Conservation (phyloP, 2,329 filamentous ascomycete genomes). For the Peltaster fructicola region DNA sequence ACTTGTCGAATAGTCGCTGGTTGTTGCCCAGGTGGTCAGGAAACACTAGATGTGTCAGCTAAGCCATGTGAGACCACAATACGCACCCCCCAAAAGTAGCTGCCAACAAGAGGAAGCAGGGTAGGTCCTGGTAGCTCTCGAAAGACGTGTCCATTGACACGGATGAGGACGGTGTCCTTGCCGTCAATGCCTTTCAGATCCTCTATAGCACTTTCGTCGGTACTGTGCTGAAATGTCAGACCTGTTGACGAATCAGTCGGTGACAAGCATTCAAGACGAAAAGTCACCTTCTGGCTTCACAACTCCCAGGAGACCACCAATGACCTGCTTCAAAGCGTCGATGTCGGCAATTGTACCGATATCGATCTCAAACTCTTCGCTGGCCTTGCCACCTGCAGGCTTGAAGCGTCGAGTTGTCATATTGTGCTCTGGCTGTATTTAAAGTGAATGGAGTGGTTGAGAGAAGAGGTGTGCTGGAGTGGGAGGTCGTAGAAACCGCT, state of each 20-base stretch:
- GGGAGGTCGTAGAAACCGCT: too few species aligned
- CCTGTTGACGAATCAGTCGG: constrained; percentile 4
- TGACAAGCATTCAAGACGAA: not conserved
- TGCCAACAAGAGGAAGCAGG: constrained; percentile 21
- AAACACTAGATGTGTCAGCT: constrained; percentile 21
- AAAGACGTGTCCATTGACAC: constrained; percentile 32
- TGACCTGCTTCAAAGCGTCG: constrained; percentile 11
- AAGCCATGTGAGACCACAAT: too few species aligned
- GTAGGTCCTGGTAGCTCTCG: constrained; percentile 24
- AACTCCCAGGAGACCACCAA: constrained; percentile 15
- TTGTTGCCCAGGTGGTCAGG: constrained; percentile 27
- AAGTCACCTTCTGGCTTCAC: constrained; percentile 13
- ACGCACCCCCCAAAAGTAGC: too few species aligned
- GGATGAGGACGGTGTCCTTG: constrained; percentile 19
- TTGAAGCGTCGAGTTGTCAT: constrained; percentile 12
- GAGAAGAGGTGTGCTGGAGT: too few species aligned
- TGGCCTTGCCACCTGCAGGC: constrained; percentile 12
- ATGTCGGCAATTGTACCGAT: constrained; percentile 10
- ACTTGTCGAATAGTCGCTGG: constrained; percentile 22
- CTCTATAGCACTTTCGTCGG: constrained; percentile 2
- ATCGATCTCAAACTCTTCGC: constrained; percentile 9
- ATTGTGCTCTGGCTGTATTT: too few species aligned
- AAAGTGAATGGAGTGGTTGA: too few species aligned
- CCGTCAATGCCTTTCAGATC: constrained; percentile 8
- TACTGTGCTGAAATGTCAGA: constrained; percentile 8